Evolutionary conservation across 108 stramenopile genomes (phyloP), one percentile per base, ranked within the genome.

Genomic region (Nitzschia putrida): DNA sequence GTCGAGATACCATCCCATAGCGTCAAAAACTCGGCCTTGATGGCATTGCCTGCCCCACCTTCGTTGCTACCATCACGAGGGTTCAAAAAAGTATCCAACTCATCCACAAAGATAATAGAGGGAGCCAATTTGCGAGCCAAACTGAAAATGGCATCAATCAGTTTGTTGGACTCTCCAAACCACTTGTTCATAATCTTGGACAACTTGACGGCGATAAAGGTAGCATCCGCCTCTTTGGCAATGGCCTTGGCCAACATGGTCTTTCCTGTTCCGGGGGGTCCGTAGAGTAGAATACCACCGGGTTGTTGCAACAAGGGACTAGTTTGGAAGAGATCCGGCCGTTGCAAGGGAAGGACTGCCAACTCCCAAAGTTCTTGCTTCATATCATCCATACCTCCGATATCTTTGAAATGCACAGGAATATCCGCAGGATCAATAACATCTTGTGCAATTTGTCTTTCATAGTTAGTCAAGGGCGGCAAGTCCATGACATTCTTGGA

Each of bases 191-290:
- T 85, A 49, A 96, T 89, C 25, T 93, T 85, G 43, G 84, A 84
- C 59, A 96, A 77, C 56, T 91, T 87, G 34, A 99, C 85, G 59
- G 95, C 93, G 51, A 99, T 77, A 82, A 99, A 98, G 9, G 96
- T 90, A 8, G 97, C 97, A 60, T 91, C 81, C 7, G 86, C 85
- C 76, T 99, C 97, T 71, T 89, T 96, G 50, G 98, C 98, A 69
- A 99, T 88, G 40, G 97, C 97, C 80, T 98, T 95, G 64, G 97
- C 99, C 70, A 98, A 64, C 91, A 97, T 92, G n/a, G 98, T 98
- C 74, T 99, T 99, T 25, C 98, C 71, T 7, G 69, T 80, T 0
- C 80, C 97, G 7, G 96, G 96, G 3, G 65, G 77, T 13, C 97
- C 97, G 66, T 89, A 97, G n/a, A 99, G 78, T 24, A 99, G 69